A percentile compares a stretch with the other conserved stretches of the same genome.
Conservation (phyloP, 192 early-diverging fungal species). For the Piromyces sp. region DNA sequence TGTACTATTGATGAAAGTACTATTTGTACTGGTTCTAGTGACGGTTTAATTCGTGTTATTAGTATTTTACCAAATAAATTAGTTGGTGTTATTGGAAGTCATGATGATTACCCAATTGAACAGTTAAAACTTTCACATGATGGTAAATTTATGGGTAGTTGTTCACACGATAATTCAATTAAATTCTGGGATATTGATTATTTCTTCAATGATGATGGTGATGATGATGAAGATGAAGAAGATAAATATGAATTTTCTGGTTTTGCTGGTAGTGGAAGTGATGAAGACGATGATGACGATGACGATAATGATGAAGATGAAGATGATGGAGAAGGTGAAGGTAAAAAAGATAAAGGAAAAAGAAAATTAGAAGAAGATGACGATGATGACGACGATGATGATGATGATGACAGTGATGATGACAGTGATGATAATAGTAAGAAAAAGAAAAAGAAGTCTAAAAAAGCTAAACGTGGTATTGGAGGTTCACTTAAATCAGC, state of each 20-base stretch:
- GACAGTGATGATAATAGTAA: constrained; percentile 5
- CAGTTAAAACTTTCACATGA: constrained; percentile 51
- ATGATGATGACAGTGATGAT: constrained; percentile 20
- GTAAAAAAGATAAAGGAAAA: neutral
- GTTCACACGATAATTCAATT: constrained; percentile 71
- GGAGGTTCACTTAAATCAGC: constrained; percentile 1
- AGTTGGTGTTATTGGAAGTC: constrained; percentile 73
- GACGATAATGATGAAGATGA: constrained; percentile 5
- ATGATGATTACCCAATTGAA: constrained; percentile 72
- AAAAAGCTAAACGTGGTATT: constrained; percentile 13
- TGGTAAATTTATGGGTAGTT: constrained; percentile 56
- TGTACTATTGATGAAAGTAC: constrained; percentile 65
- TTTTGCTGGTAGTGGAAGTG: constrained; percentile 4
- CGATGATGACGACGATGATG: constrained; percentile 25
- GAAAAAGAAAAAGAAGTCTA: constrained; percentile 18
- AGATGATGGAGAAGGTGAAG: constrained; percentile 18
- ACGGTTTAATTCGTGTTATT: constrained; percentile 77
- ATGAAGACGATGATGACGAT: constrained; percentile 23
- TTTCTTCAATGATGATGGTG: constrained; percentile 27
- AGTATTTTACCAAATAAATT: constrained; percentile 80
- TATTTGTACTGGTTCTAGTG: constrained; percentile 76
- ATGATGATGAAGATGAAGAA: constrained; percentile 17
- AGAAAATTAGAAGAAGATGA: constrained; percentile 6
- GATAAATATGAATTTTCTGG: constrained; percentile 15
- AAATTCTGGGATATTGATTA: constrained; percentile 74